Percentiles rank a stretch among this genome's conserved stretches.
These are phyloP conservation scores for Rhizophagus sp. DNA, from an alignment of 192 early-diverging fungal species.

Conservation along the genomic window DNA sequence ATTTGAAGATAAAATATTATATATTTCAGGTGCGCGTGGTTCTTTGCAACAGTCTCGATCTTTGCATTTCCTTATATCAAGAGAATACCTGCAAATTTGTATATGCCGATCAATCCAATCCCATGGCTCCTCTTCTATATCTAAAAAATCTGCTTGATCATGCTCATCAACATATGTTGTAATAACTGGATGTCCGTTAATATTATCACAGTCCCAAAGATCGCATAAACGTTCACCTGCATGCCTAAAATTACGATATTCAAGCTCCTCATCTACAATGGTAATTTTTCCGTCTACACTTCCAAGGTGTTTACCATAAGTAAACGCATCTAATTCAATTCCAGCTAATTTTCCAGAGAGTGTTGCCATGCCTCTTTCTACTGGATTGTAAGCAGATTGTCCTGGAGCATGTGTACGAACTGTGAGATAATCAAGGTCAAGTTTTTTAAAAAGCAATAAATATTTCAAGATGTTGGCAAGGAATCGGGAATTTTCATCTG, in stretches of 20 bases:
- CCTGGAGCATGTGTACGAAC: neutral
- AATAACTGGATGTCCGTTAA: neutral
- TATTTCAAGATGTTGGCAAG: slow-evolving; percentile 8
- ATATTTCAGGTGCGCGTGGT: neutral
- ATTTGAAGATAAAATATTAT: neutral
- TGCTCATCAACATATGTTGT: neutral
- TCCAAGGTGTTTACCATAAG: neutral
- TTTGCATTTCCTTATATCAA: slow-evolving; percentile 5
- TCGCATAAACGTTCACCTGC: neutral
- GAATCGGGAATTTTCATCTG: neutral
- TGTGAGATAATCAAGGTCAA: neutral
- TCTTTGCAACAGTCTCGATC: neutral
- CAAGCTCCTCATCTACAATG: neutral
- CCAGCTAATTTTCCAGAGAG: neutral
- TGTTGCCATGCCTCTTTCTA: neutral
- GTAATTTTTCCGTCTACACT: neutral
- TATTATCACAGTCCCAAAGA: neutral
- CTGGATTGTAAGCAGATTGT: neutral
- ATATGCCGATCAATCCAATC: neutral
- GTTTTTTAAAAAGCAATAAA: neutral
- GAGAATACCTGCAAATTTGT: neutral
- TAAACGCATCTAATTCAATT: neutral
- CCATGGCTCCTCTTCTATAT: neutral
- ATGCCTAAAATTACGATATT: neutral
- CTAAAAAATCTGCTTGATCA: neutral